These are phyloP conservation scores for Polychaeton citri DNA, from an alignment of 2,329 filamentous ascomycete species.

Conservation along the genomic window DNA sequence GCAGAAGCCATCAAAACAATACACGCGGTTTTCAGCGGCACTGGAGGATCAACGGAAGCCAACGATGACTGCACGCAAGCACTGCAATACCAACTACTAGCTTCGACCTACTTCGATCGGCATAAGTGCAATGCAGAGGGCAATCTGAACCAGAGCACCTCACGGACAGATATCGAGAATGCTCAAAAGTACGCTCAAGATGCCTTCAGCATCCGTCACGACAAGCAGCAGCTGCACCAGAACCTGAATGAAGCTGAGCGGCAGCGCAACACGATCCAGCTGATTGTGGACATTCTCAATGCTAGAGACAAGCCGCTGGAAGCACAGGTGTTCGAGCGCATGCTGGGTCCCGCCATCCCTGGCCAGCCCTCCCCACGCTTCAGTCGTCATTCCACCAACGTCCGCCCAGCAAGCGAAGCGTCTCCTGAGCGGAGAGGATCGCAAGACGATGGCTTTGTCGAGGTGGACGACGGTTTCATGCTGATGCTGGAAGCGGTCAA, in stretches of 20 bases:
- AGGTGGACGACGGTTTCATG: conserved; percentile 7
- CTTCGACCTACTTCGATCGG: conserved; percentile 10
- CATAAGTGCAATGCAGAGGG: conserved; percentile 4
- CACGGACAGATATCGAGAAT: conserved; percentile 8
- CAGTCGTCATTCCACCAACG: not conserved
- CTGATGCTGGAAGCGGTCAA: conserved; percentile 7
- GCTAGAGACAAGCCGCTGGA: conserved; percentile 9
- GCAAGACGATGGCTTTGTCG: not conserved
- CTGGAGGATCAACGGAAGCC: not conserved
- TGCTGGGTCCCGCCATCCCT: conserved; percentile 1
- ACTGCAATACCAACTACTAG: conserved; percentile 10
- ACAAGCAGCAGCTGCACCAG: conserved; percentile 1
- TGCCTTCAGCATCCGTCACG: conserved; percentile 8
- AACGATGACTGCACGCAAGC: conserved; percentile 1
- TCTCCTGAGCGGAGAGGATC: not conserved
- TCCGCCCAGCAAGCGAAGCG: not conserved
- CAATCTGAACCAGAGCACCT: conserved; percentile 1
- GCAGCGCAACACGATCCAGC: conserved; percentile 6
- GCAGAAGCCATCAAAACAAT: conserved; percentile 9
- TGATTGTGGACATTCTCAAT: conserved; percentile 9
- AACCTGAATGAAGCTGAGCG: conserved; percentile 3
- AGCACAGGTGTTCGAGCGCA: conserved; percentile 5
- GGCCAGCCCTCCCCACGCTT: not conserved
- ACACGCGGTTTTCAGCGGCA: conserved; percentile 6
- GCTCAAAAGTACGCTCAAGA: conserved; percentile 8